These are phyloP conservation scores for Aspergillus quadrilineatus DNA, from an alignment of 2,329 filamentous ascomycete genomes.

Conservation along the genomic window DNA sequence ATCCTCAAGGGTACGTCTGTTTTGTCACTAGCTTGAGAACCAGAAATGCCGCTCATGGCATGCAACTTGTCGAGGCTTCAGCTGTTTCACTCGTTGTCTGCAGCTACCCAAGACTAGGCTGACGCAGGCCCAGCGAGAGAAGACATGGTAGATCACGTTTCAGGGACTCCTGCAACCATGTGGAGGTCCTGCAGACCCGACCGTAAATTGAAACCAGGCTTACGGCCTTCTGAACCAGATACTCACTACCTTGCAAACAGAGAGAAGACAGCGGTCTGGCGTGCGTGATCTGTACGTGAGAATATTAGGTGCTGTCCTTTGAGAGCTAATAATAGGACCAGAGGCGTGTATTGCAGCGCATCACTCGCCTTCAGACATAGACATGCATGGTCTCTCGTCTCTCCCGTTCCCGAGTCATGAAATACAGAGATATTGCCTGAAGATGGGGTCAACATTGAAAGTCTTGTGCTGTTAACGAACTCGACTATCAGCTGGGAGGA, in stretches of 20 bases:
- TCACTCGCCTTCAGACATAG: constrained; percentile 3
- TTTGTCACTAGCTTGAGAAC: constrained; percentile 1
- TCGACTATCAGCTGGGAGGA: constrained; percentile 18
- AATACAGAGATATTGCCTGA: constrained; percentile 2
- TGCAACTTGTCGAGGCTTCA: constrained; percentile 32
- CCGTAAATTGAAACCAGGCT: constrained; percentile 14
- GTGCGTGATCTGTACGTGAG: constrained; percentile 11
- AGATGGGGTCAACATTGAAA: constrained; percentile 10
- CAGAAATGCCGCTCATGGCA: constrained; percentile 20
- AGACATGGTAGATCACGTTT: constrained; percentile 27
- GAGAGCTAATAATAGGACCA: constrained; percentile 3
- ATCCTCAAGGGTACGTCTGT: not conserved
- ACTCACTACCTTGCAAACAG: constrained; percentile 30
- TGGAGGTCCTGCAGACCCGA: constrained; percentile 27
- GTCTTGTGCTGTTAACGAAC: constrained; percentile 16
- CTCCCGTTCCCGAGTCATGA: constrained; percentile 7
- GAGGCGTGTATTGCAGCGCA: constrained; percentile 12
- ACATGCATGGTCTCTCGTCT: not conserved
- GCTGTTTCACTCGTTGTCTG: constrained; percentile 32
- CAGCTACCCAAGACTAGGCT: constrained; percentile 29
- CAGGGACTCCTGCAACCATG: constrained; percentile 29
- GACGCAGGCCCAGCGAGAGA: constrained; percentile 18
- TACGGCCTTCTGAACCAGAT: constrained; percentile 16
- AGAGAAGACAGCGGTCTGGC: constrained; percentile 20
- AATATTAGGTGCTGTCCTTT: not conserved